A percentile compares a stretch with the other conserved stretches of the same genome.
Conservation (phyloP, 345 rosid genomes). For the Citrus glauca region DNA sequence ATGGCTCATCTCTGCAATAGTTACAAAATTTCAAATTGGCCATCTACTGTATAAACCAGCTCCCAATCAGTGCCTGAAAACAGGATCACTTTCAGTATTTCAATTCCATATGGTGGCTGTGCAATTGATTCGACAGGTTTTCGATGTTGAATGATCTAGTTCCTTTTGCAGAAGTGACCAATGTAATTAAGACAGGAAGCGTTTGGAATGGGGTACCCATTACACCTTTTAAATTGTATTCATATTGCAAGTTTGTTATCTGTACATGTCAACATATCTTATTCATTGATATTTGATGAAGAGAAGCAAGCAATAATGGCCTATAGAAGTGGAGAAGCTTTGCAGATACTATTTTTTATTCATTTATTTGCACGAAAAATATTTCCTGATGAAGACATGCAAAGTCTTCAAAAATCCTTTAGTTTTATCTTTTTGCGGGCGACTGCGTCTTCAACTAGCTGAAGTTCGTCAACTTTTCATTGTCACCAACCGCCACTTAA, state of each 20-base stretch:
- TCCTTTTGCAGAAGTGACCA: constrained; percentile 16
- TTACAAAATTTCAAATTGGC: neutral
- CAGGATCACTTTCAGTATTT: neutral
- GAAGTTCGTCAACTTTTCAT: constrained; percentile 27
- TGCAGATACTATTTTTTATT: neutral
- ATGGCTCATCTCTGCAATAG: neutral
- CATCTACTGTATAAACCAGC: neutral
- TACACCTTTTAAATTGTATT: constrained; percentile 8
- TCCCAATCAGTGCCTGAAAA: neutral
- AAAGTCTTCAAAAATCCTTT: constrained; percentile 17
- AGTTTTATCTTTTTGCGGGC: constrained; percentile 12
- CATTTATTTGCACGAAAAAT: neutral
- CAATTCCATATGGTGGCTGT: neutral
- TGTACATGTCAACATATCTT: constrained; percentile 9
- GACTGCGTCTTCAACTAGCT: constrained; percentile 11
- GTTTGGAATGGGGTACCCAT: constrained; percentile 1
- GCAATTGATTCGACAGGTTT: neutral
- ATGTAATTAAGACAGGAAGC: constrained; percentile 12
- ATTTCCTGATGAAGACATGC: constrained; percentile 13
- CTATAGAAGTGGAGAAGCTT: neutral
- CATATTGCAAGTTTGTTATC: constrained; percentile 5
- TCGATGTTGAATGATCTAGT: neutral
- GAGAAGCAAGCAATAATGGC: neutral
- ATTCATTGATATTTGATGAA: neutral
- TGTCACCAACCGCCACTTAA: constrained; percentile 20